These are phyloP conservation scores for Xylaria sp. DNA, from an alignment of 2,329 filamentous ascomycete genomes.

Conservation along the genomic window DNA sequence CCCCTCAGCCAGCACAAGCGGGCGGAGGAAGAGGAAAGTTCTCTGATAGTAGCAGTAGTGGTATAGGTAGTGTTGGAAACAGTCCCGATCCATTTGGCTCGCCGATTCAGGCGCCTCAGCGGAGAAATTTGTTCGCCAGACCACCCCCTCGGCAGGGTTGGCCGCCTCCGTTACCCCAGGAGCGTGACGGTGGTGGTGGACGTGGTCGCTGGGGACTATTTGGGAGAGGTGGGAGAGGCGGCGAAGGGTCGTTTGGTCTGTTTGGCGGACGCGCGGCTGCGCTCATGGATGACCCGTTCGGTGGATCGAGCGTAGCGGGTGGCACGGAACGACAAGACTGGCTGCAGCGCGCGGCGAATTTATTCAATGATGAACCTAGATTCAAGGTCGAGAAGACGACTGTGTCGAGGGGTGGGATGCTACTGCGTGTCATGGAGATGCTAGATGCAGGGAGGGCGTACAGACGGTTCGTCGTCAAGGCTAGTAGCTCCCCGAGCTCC, in stretches of 20 bases:
- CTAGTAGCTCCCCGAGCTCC: neutral
- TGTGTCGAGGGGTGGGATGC: neutral
- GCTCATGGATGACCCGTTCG: neutral
- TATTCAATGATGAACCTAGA: neutral
- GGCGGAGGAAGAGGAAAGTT: neutral
- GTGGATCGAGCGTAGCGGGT: neutral
- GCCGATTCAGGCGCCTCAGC: neutral
- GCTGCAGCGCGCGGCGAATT: neutral
- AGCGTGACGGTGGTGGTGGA: neutral
- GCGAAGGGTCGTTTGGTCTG: neutral
- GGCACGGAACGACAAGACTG: neutral
- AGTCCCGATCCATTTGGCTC: neutral
- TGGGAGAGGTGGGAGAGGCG: neutral
- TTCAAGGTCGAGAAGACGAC: neutral
- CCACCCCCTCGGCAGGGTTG: neutral
- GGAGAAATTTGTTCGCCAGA: neutral
- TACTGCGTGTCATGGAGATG: neutral
- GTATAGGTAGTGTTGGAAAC: neutral
- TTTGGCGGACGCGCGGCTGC: neutral
- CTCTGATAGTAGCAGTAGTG: neutral
- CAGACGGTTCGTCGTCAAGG: constrained; percentile 1
- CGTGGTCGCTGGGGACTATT: neutral
- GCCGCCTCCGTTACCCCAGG: neutral
- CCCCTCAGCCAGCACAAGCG: neutral
- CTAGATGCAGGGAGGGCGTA: neutral